Base-by-base conservation (phyloP, 208 protist species). In the Leishmania gerbilli region DNA sequence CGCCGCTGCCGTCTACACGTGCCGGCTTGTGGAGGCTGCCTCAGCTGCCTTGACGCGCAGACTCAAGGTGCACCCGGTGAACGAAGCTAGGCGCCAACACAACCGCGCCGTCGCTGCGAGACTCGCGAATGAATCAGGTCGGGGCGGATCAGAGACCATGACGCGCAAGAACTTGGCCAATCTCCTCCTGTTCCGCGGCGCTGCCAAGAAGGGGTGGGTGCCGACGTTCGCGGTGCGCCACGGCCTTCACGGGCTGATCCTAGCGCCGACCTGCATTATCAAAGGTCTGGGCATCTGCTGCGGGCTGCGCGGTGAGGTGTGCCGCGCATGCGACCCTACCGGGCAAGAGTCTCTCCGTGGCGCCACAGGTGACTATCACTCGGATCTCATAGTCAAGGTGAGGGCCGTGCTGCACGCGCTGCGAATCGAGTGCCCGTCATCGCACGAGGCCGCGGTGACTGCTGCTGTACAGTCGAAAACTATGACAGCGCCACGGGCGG, bases 201-300 rank as follows among this genome's bases (percentile, higher is more conserved):
- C 92, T 21, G 84, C 92, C 34, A 91, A 89, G 69, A 91, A 91
- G 65, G 90, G 92, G 49, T 93, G 87, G 86, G 87, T 93, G 49
- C 92, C 92, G 67, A 79, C 85, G 24, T 95, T 95, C 80, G 80
- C 74, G 2, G 82, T 88, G 62, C 90, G 86, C 24, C 92, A 95
- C 76, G 90, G 90, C 60, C 85, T 91, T 17, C 47, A 86, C 34
- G 92, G 89, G n/a, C 76, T 84, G n/a, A 90, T 93, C 69, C 80
- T 93, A 42, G 87, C 89, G 6, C 90, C 92, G 34, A 95, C 92
- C 21, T 95, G 92, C 79, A 93, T 95, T 67, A 95, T 95, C 72
- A 89, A 85, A 71, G 92, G 92, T 1, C 81, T 95, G 7, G 92
- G 87, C 19, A 84, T 87, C 62, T 92, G 88, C 84, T 95, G 92